Base-by-base conservation (phyloP, 2,329 filamentous ascomycete genomes). In the Pseudogymnoascus sp. region DNA sequence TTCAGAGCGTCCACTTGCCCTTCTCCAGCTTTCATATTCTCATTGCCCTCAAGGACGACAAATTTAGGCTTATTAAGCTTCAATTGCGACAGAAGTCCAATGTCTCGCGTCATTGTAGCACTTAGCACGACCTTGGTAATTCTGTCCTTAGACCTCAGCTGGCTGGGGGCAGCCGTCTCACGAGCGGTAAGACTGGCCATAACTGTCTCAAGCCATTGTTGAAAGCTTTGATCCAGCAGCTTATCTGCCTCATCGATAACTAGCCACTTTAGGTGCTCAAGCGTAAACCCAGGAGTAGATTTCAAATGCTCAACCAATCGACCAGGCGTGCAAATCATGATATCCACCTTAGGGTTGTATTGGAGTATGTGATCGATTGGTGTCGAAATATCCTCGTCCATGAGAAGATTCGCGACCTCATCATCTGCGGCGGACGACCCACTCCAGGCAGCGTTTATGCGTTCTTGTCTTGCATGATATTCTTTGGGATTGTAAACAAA, bases 171-270 rank as follows among this genome's bases (percentile, higher is more conserved):
- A 15, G 42, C 50, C 31, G 44, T 63, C 31, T 66, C 44, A 28
- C 64, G 65, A 26, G 26, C 33, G 59, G 15, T 80, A 66, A 90
- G 79, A 50, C 79, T 78, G 15, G 87, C 83, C 71, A 91, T 87
- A 6, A 95, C 84, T 0, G 87, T 78, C 42, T 87, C 84, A 2
- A 96, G 80, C 93, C 93, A 97, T 70, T 93, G 89, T 73, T 97
- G 93, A 75, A 95, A 97, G 71, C 89, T 93, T 74, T 97, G 91
- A 47, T 93, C 89, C 5, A 97, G 82, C 11, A 97, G 79, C 72
- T 95, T 91, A 75, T 97, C 93, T 10, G 93, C 95, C 76, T 97
- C 93, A 70, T 97, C 93, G 53, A 97, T 89, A 2, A 97, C 85
- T 0, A 97, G 80, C 92, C 93, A 97, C 65, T 90, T 85, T 4